Evolutionary conservation across 768 basidiomycete species (phyloP).

Genomic region (Boletus vinaceobasis): DNA sequence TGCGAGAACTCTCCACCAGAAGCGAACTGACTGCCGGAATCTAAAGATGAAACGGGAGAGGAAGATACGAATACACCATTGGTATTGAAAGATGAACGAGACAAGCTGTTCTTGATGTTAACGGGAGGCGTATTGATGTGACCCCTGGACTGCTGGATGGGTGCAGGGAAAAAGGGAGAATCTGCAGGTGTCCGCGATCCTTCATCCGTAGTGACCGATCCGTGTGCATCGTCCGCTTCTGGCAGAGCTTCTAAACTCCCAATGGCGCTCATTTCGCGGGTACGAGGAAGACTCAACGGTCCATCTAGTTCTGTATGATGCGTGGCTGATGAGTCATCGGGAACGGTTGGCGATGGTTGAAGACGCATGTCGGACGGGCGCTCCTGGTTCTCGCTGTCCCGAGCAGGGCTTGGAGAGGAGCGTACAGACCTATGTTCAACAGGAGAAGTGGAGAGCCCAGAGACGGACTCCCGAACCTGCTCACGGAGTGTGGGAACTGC

Average conservation of each 20-base stretch:
- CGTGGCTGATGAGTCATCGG: conserved; percentile 47
- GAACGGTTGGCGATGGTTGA: conserved; percentile 35
- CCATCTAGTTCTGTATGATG: conserved; percentile 46
- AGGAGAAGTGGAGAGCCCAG: conserved; percentile 57
- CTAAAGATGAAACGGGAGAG: conserved; percentile 77
- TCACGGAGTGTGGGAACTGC: conserved; percentile 45
- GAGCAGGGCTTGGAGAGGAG: conserved; percentile 67
- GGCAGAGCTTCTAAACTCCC: conserved; percentile 51
- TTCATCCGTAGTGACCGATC: conserved; percentile 29
- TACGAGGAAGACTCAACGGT: conserved; percentile 39
- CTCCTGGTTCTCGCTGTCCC: conserved; percentile 28
- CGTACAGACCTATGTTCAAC: conserved; percentile 64
- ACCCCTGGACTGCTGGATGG: conserved; percentile 38
- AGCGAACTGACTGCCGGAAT: conserved; percentile 65
- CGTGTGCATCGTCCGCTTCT: conserved; percentile 53
- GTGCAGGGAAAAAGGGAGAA: conserved; percentile 39
- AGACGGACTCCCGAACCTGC: conserved; percentile 45
- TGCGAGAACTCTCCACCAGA: conserved; percentile 44
- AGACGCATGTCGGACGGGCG: conserved; percentile 26
- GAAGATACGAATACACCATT: conserved; percentile 53
- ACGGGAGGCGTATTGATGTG: conserved; percentile 48
- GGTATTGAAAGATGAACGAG: conserved; percentile 42
- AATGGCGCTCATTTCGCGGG: conserved; percentile 48
- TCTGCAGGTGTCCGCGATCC: conserved; percentile 24
- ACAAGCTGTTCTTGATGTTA: conserved; percentile 28